Base-by-base conservation (phyloP, 2,329 filamentous ascomycete genomes). In the Ambrosiella beaveri region DNA sequence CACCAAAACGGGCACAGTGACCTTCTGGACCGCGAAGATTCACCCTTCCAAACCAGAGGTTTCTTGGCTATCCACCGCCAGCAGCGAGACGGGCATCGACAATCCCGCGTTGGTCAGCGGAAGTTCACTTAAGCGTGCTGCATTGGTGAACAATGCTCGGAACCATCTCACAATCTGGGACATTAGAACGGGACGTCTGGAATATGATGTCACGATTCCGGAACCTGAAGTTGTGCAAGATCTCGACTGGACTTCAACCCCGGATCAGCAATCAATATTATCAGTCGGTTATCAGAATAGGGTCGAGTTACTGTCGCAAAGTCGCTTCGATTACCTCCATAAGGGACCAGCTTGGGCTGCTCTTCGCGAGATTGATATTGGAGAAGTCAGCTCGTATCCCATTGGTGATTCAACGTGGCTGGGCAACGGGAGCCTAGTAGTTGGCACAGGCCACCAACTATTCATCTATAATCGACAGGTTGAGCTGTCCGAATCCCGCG, bases 341-440 rank as follows among this genome's bases (percentile, higher is more conserved):
- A 84, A 87, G 61, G 85, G 86, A 0, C 86, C 88, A n/a, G 88
- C 89, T 0, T 96, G 90, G 90, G 85, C 87, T 0, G 77, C 85
- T 27, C 85, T 96, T 60, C 78, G 86, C 51, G 86, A 95, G 66
- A 87, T 96, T 59, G 82, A 78, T 64, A 90, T 89, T 60, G 78
- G 85, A 62, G 84, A 90, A 60, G 74, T 89, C 41, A 95, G 89
- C 11, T 87, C 89, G 36, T 88, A 95, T 68, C 86, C 88, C 0
- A 95, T 96, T 55, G 90, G 89, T 1, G 90, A 96, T 67, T 94
- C 89, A 0, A 88, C 88, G 13, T 98, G 93, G 93, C 73, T 96
- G 11, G 81, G 83, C 36, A 84, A 86, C 65, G 91, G 90, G 0
- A 83, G 90, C 65, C 76, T 98, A 11, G 84, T 95, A 5, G 83